Evolutionary conservation across 1,139 yeast genomes (phyloP), one percentile per base, ranked within the genome.

Genomic region (Scheffersomyces segobiensis): DNA sequence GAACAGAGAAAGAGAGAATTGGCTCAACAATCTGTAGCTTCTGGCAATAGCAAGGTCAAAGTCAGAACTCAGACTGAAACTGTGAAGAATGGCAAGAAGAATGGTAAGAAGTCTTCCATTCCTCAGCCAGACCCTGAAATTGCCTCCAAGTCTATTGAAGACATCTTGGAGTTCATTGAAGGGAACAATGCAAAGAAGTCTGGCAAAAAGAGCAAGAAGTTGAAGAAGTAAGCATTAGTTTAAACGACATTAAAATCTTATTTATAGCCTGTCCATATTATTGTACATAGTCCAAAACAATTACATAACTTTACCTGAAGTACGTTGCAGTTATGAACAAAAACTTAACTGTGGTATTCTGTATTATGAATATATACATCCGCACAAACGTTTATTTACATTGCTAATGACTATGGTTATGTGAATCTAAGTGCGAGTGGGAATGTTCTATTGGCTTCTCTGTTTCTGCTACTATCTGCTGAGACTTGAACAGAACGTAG

Each of bases 61-160:
- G 59, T 56, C 52, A 58, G 57, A 47, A 55, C 58, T 53, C 52
- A 59, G 51, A 63, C 60, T 56, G 60, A 60, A 50, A 53, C 59
- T 50, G 50, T 59, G 48, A 59, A 58, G 56, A 55, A 57, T 49
- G 54, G 63, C 17, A 63, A 67, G 57, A 64, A 68, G 56, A 61
- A 61, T 53, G 62, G 62, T 56, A 66, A 68, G 56, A 75, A 76
- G 63, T 73, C 73, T 58, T 67, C 65, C 48, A 59, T 63, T 55
- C 65, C 70, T 14, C 68, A 73, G 53, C 74, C 85, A 17, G 77
- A 83, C 64, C 87, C 90, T 24, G 83, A 80, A 50, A 80, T 88
- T 62, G 87, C 88, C 17, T 74, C 76, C 55, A 80, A 86, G 71
- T 85, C 90, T 20, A 83, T 88, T 58, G 93, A 88, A 56, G 93